Evolutionary conservation across 2,329 filamentous ascomycete genomes (phyloP), one percentile per base, ranked within the genome.

Genomic region (Epichloe sylvatica): DNA sequence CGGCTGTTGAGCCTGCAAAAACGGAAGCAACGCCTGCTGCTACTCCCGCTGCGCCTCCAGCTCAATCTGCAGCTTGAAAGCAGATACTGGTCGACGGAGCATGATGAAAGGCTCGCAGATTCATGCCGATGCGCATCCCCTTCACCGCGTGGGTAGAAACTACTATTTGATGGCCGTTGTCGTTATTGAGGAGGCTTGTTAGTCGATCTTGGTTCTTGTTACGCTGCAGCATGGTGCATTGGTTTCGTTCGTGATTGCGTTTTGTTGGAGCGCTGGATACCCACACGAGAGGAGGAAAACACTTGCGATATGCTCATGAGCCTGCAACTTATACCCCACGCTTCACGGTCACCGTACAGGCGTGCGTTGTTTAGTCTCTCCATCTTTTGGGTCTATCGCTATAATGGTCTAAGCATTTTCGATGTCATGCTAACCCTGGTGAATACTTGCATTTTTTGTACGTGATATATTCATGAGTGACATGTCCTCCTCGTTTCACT

Each of bases 251-350:
- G 42, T 57, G 37, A 45, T 47, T 53, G 47, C 46, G 43, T 51
- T 51, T 52, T 53, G 46, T 49, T 53, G 47, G 40, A 56, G 55
- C 55, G 59, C 60, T 62, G 62, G 60, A 64, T 64, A 64, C 62
- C 59, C 59, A 51, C 53, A 53, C 54, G 55, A 57, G 54, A 60
- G 54, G 57, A 57, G 37, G 41, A 19, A 38, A 49, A 51, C 49
- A 53, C 44, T 49, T 51, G 57, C 53, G 53, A 58, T 58, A 57
- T 59, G 52, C 54, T 54, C 53, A 46, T 21, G 46, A 47, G 50
- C 53, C 54, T 57, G 42, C 54, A 60, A 59, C 57, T 57, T 63
- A 63, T 64, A 64, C 60, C 62, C 61, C 51, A 45, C 53, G 46
- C 45, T 25, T 47, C 50, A 49, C 47, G 47, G 36, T 41, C 35